phyloP scores from a whole-genome alignment of 805 yeast species.

The Brettanomyces nanus region DNA sequence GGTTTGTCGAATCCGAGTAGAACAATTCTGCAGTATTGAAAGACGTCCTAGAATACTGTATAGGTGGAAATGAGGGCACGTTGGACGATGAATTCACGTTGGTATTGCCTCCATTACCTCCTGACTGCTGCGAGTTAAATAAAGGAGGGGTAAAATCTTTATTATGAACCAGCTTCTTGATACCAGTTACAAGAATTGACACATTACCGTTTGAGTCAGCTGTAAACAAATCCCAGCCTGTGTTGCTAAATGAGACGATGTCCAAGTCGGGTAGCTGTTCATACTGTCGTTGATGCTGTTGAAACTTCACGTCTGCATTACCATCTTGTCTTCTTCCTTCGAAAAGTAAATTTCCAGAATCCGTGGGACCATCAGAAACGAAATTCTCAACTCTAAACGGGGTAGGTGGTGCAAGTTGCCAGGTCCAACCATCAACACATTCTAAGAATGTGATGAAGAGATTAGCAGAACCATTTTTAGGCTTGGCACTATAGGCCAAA shows the following conservation, averaged over 20 bases:
- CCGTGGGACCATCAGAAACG: conserved; percentile 4
- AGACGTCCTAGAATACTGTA: conserved; percentile 32
- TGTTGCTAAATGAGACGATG: conserved; percentile 62
- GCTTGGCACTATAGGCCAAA: conserved; percentile 54
- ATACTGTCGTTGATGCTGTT: too few species aligned
- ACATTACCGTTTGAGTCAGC: conserved; percentile 66
- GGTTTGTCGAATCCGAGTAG: conserved; percentile 30
- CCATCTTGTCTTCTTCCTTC: conserved; percentile 7
- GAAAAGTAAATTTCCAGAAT: too few species aligned
- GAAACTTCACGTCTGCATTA: conserved; percentile 1
- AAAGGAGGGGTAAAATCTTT: conserved; percentile 10
- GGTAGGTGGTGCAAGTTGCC: conserved; percentile 66
- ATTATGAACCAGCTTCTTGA: conserved; percentile 23
- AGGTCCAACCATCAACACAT: conserved; percentile 63
- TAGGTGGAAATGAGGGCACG: conserved; percentile 28
- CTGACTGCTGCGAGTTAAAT: conserved; percentile 27
- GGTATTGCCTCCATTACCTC: conserved; percentile 2
- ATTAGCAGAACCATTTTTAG: conserved; percentile 23
- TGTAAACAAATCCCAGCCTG: conserved; percentile 76
- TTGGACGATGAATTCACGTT: conserved; percentile 3
- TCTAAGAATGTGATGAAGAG: conserved; percentile 61
- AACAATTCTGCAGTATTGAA: conserved; percentile 36
- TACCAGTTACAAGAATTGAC: conserved; percentile 47
- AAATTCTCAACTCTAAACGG: conserved; percentile 19
- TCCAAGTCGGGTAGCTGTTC: conserved; percentile 18